Conservation (phyloP, 2,329 filamentous ascomycete genomes). For the Claviceps paspali region DNA sequence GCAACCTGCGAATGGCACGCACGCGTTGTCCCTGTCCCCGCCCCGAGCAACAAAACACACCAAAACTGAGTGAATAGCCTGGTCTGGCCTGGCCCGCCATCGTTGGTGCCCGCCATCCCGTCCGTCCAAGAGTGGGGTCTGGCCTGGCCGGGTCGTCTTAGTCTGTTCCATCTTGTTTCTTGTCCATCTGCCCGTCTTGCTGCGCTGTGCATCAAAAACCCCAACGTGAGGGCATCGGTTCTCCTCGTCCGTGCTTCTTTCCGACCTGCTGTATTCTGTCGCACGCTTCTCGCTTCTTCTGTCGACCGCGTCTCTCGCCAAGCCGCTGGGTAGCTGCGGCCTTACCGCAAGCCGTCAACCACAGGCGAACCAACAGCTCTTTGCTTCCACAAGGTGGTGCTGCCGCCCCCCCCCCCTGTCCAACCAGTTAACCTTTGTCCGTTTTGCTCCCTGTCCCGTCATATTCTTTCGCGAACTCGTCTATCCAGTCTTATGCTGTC, state of each 20-base stretch:
- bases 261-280: background rate
- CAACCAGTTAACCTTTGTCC: slow-evolving; percentile 2
- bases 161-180: background rate
- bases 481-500: background rate
- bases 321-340: background rate
- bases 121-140: slow-evolving; percentile 9
- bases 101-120: slow-evolving; percentile 8
- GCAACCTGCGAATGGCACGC: no score
- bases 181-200: no score
- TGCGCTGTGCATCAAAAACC: slow-evolving; percentile 3
- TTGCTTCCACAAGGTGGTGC: no score
- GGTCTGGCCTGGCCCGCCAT: background rate
- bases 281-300: background rate
- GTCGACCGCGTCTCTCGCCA: background rate
- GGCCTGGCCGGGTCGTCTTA: background rate
- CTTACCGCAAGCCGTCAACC: background rate
- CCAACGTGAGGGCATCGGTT: slow-evolving; percentile 2
- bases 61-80: background rate
- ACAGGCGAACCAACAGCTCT: background rate
- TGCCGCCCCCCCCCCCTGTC: slow-evolving; percentile 1
- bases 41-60: no score
- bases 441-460: background rate
- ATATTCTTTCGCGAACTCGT: background rate
- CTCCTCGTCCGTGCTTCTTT: background rate
- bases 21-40: no score